Evolutionary conservation across 805 yeast species (phyloP).

Genomic region (Nakazawaea wyomingensis): DNA sequence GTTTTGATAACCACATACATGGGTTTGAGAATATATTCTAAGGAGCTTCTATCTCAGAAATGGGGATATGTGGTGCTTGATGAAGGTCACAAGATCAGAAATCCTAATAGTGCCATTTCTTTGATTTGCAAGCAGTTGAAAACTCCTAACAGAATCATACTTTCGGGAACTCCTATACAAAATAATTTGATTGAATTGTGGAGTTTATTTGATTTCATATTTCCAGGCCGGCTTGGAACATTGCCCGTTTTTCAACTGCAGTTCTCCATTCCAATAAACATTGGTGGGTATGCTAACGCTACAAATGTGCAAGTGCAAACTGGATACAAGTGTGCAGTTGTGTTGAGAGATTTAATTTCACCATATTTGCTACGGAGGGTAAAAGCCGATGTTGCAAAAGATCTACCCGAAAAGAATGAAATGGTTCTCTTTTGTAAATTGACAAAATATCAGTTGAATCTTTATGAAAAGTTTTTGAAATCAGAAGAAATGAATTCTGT

Average conservation of each 20-base stretch:
- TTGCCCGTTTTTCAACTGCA: slow-evolving; percentile 91
- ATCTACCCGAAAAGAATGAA: slow-evolving; percentile 87
- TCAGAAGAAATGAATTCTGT: slow-evolving; percentile 74
- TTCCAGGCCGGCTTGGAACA: slow-evolving; percentile 93
- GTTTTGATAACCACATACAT: slow-evolving; percentile 89
- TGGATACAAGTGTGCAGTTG: slow-evolving; percentile 93
- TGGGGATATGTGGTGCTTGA: slow-evolving; percentile 94
- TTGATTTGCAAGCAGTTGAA: slow-evolving; percentile 77
- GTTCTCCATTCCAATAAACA: slow-evolving; percentile 85
- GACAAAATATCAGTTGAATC: slow-evolving; percentile 67
- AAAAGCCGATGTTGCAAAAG: slow-evolving; percentile 92
- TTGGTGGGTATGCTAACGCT: slow-evolving; percentile 99
- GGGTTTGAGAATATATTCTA: slow-evolving; percentile 68
- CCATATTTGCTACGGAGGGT: slow-evolving; percentile 86
- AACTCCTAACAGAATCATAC: slow-evolving; percentile 79
- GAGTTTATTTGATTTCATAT: slow-evolving; percentile 92
- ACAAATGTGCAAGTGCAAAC: slow-evolving; percentile 93
- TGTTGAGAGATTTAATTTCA: slow-evolving; percentile 78
- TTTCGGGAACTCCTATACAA: slow-evolving; percentile 96
- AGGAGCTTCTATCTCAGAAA: slow-evolving; percentile 51
- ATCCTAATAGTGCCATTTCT: slow-evolving; percentile 88
- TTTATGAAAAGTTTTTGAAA: slow-evolving; percentile 68
- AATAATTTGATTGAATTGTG: slow-evolving; percentile 88
- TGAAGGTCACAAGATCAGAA: slow-evolving; percentile 95
- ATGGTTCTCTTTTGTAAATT: slow-evolving; percentile 89